phyloP scores from a whole-genome alignment of 495 filamentous ascomycete species.

The Lophiostoma macrostomum region DNA sequence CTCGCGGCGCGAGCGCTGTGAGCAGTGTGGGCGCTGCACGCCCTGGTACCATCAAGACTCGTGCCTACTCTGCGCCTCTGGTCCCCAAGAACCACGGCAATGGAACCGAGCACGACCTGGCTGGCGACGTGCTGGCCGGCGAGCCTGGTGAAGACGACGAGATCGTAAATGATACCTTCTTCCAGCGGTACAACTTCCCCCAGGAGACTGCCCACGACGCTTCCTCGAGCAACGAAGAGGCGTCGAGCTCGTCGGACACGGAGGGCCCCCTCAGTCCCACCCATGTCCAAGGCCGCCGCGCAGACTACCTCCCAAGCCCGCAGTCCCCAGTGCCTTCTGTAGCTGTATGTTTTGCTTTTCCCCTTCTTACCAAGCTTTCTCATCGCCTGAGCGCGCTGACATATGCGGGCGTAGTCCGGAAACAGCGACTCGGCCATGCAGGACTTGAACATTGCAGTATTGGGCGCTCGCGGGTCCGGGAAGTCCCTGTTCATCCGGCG shows the following conservation, averaged over 20 bases:
- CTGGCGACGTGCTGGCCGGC: conserved; percentile 2
- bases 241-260: conserved; percentile 33
- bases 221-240: conserved; percentile 22
- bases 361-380: neutral
- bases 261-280: conserved; percentile 36
- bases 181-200: conserved; percentile 35
- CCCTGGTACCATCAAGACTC: conserved; percentile 28
- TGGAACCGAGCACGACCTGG: conserved; percentile 24
- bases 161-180: conserved; percentile 35
- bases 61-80: conserved; percentile 36
- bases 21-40: conserved; percentile 7
- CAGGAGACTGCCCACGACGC: conserved; percentile 11
- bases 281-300: conserved; percentile 16
- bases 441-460: conserved; percentile 78
- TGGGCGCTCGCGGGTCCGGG: conserved; percentile 76
- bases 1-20: conserved; percentile 23
- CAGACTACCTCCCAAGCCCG: conserved; percentile 25
- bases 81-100: conserved; percentile 23
- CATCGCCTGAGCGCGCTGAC: conserved; percentile 7
- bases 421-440: conserved; percentile 46
- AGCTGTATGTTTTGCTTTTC: conserved; percentile 20
- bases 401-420: conserved; percentile 21
- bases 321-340: conserved; percentile 22
- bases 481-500: conserved; percentile 88
- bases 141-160: conserved; percentile 33